Percentiles rank a stretch among this genome's conserved stretches.
These are phyloP conservation scores for Erodium moschatum DNA, from an alignment of 441 rosid species.

Conservation along the genomic window DNA sequence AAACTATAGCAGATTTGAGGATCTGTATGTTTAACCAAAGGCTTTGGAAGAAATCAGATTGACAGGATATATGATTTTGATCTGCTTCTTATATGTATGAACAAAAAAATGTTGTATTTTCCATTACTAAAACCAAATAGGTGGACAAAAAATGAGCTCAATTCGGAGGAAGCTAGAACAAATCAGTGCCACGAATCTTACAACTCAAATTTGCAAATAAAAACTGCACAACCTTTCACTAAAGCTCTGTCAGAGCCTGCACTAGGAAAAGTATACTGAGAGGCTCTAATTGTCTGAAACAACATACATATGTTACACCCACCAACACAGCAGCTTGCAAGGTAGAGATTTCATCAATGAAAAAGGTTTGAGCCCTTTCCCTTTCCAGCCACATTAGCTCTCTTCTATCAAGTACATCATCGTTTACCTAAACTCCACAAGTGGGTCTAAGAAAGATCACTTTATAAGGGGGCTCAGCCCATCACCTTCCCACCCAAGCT, in stretches of 20 bases:
- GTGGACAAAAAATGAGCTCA: slow-evolving; percentile 4
- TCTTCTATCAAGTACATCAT: no score
- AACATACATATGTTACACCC: slow-evolving; percentile 35
- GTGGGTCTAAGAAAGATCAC: slow-evolving; percentile 25
- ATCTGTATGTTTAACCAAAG: no score
- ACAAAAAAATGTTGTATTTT: not conserved
- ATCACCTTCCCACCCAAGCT: slow-evolving; percentile 97
- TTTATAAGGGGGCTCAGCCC: slow-evolving; percentile 65
- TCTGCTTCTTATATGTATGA: no score
- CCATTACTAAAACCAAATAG: not conserved
- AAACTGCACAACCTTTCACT: not conserved
- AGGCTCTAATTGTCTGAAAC: not conserved
- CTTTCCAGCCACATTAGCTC: no score
- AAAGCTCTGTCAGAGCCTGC: not conserved
- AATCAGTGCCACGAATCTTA: not conserved
- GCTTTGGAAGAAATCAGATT: no score
- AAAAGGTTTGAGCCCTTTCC: no score
- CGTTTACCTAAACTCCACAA: not conserved
- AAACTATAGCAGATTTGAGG: no score
- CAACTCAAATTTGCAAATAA: not conserved
- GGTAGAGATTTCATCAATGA: no score
- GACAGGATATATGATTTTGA: no score
- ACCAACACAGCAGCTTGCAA: slow-evolving; percentile 17
- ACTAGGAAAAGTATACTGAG: not conserved
- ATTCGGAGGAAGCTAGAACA: not conserved